Base-by-base conservation (phyloP, 31 red algal species). In the Bonnemaisonia californica region DNA sequence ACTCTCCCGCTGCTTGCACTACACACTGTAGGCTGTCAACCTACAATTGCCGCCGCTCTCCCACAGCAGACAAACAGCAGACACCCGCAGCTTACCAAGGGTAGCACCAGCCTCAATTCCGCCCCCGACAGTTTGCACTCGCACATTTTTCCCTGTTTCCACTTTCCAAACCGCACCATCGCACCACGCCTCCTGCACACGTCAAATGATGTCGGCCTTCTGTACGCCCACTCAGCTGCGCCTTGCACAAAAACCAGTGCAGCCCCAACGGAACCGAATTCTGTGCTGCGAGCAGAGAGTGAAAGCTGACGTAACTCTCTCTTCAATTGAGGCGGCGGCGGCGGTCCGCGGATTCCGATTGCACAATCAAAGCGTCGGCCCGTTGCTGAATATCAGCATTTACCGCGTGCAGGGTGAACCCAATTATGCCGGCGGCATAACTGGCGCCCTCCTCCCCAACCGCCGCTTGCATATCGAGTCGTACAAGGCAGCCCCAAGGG, bases 381-480 rank as follows among this genome's bases (percentile, higher is more conserved):
- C 85, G 0, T 65, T 89, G 31, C 40, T 89, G 2, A 80, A 89
- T 51, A 47, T 89, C 0, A 57, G 51, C 23, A 62, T 89, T 2
- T 18, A 29, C 38, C 69, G n/a, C 39, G 21, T 16, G 1, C 26
- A 27, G 3, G 16, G 4, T 30, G 28, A 62, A 3, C 3, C 51
- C 0, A 40, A 28, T 36, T n/a, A 59, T 18, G 16, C 62, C 2
- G 87, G 64, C 57, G 16, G 45, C 67, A 11, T 90, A 57, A 80
- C 87, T 8, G 87, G 78, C 32, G 37, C 70, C 51, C 40, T 90
- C 19, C 59, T 90, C 3, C 87, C 87, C 24, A 83, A 57, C 41
- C 16, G 45, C n/a, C 87, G 87, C 32, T 71, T 90, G 21, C 87
- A 90, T 67, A 80, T 90, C 41, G 87, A 90, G 51, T 76, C 87